Base-by-base conservation (phyloP, 805 yeast species). In the Candida andamanensis region DNA sequence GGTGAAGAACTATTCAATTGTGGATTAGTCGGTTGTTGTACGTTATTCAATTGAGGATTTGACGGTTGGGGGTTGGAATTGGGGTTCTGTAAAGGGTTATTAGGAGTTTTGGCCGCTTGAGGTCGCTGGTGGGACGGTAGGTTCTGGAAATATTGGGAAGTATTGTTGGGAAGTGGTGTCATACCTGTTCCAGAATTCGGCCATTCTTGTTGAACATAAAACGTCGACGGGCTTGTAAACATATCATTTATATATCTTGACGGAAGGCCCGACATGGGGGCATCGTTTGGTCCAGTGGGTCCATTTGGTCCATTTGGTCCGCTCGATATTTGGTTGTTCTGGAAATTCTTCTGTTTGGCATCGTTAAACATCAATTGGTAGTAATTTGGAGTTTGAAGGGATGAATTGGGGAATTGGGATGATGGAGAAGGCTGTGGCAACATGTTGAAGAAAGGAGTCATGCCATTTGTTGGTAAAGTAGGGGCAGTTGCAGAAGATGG, bases 201-300 rank as follows among this genome's bases (percentile, higher is more conserved):
- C 71, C 71, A 65, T 30, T 65, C 71, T 28, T 62, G 70, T 2
- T 75, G 67, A 5, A 78, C 73, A 46, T 81, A 84, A 44, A 78
- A 77, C 40, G 74, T 81, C n/a, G 78, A 73, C 0, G 95, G 95
- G 5, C 90, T 81, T 18, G 87, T 89, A 46, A 85, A 76, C 50
- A 80, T 63, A 45, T 84, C 94, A 37, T 71, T 71, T 25, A 82
- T 76, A 45, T 78, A 84, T 31, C 82, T 67, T 2, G 84, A 74
- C 2, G 94, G 89, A 15, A 84, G 58, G 1, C 77, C 79, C 5
- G 81, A 80, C 3, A 81, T 54, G 3, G 89, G 85, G 0, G 87
- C 78, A 39, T 80, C 86, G 24, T 80, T 63, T 10, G 30, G 16
- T 47, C 30, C 30, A 12, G 12, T 5, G 19, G 19, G 9, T 24